Conservation (phyloP, 331 rosid species). For the Erythrophleum ivorense region DNA sequence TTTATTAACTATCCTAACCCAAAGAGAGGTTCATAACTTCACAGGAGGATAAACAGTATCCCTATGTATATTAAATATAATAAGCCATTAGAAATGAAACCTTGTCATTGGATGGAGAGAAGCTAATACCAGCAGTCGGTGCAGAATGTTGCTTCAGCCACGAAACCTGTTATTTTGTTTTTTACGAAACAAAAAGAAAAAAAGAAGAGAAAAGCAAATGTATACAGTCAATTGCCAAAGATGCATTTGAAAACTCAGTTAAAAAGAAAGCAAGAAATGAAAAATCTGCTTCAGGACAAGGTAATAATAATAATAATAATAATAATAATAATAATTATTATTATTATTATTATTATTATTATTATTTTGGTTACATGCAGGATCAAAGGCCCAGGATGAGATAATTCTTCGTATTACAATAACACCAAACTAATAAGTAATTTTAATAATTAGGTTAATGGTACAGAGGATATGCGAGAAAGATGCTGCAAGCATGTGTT, state of each 20-base stretch:
- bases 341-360: background rate
- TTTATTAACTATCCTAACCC: conserved; percentile 16
- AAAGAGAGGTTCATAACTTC: conserved; percentile 36
- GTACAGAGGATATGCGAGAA: conserved; percentile 23
- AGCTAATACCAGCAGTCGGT: conserved; percentile 96
- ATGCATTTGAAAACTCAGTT: conserved; percentile 30
- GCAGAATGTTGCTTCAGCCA: conserved; percentile 99
- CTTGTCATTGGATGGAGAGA: conserved; percentile 98
- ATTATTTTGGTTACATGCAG: background rate
- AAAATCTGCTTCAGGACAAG: conserved; percentile 16
- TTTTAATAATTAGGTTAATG: background rate
- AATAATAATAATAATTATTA: background rate
- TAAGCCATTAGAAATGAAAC: conserved; percentile 51
- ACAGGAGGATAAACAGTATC: conserved; percentile 34
- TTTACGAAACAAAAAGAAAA: background rate
- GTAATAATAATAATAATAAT: background rate
- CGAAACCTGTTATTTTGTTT: conserved; percentile 61
- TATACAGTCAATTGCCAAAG: conserved; percentile 34
- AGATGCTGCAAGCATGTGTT: conserved; percentile 26
- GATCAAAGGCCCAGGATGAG: background rate
- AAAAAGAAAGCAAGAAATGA: conserved; percentile 14
- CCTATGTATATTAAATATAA: conserved; percentile 29
- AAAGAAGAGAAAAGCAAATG: conserved; percentile 14
- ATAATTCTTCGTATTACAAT: background rate
- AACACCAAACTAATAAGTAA: conserved; percentile 20